A percentile compares a stretch with the other conserved stretches of the same genome.
Evolutionary conservation across 2,329 filamentous ascomycete genomes (phyloP).

Genomic region (Colletotrichum musicola): DNA sequence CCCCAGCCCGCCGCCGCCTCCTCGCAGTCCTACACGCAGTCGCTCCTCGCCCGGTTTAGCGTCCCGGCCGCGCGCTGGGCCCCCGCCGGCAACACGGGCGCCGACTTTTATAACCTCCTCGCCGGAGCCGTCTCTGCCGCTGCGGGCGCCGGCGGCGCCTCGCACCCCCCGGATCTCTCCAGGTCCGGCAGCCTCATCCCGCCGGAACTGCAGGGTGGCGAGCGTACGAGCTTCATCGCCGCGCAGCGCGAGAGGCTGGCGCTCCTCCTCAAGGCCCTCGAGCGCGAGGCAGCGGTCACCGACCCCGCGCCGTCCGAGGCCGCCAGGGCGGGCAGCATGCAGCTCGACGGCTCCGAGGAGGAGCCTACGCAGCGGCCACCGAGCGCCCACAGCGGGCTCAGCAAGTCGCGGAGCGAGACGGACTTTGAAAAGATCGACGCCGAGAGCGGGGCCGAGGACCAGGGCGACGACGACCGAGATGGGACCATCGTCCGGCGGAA

Average conservation of each 20-base stretch:
- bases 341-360: conserved; percentile 37
- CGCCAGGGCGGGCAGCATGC: conserved; percentile 34
- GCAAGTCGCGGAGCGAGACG: conserved; percentile 85
- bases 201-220: conserved; percentile 70
- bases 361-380: conserved; percentile 55
- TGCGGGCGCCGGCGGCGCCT: conserved; percentile 57
- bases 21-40: conserved; percentile 78
- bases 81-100: conserved; percentile 58
- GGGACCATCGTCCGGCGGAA: conserved; percentile 52
- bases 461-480: conserved; percentile 52
- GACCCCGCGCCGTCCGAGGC: conserved; percentile 51
- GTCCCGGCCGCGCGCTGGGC: conserved; percentile 77
- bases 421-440: conserved; percentile 92
- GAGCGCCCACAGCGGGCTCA: conserved; percentile 70
- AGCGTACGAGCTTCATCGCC: conserved; percentile 81
- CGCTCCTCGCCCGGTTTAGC: conserved; percentile 86
- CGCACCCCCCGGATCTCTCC: conserved; percentile 51
- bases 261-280: conserved; percentile 81
- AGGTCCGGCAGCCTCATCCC: conserved; percentile 70
- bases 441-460: conserved; percentile 70
- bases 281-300: conserved; percentile 79
- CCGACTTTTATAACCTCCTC: conserved; percentile 83
- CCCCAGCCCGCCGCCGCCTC: conserved; percentile 56
- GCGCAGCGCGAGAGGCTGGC: conserved; percentile 84
- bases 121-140: conserved; percentile 79